Base-by-base conservation (phyloP, 345 rosid genomes). In the Eutrema japonicum region DNA sequence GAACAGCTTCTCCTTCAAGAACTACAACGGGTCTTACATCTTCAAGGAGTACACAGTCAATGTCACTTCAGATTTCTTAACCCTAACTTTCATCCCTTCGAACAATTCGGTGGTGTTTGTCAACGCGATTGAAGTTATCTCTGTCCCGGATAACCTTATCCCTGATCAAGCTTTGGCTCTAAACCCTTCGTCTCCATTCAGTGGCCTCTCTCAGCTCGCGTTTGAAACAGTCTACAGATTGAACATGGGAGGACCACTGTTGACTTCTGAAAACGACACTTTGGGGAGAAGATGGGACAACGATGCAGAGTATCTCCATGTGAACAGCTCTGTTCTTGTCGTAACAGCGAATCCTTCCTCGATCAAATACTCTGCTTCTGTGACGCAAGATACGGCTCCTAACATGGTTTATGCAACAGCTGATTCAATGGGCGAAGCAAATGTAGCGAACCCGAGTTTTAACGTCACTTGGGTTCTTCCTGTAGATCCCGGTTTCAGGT, bases 11-110 rank as follows among this genome's bases (percentile, higher is more conserved):
- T 87, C 97, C 14, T 90, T 89, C 81, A 79, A 85, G 79, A 86
- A 79, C 80, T 63, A 72, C 54, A 86, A 79, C 8, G 83, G 83
- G 38, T 79, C 94, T 71, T 82, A 36, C 82, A 61, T 88, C 90
- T 86, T 87, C 85, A 96, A 86, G 78, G 99, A 96, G 96, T 96
- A 86, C 75, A 86, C 91, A 37, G 80, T 92, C 84, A 96, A 89
- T 70, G 84, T 85, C 75, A 86, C 97, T 71, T 86, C 96, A 7
- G 81, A 82, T 77, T 46, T 66, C 73, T 78, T 96, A 68, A 83
- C 87, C 10, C 74, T 96, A 29, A 81, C 82, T 60, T 89, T 96
- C 84, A 81, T 90, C 67, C 89, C 98, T 46, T 78, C 80, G 0
- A 92, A 92, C 83, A 79, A 78, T 71, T 90, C 99, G 2, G 89